phyloP scores from a whole-genome alignment of 208 protist species.

The Tritrichomonas foetus region DNA sequence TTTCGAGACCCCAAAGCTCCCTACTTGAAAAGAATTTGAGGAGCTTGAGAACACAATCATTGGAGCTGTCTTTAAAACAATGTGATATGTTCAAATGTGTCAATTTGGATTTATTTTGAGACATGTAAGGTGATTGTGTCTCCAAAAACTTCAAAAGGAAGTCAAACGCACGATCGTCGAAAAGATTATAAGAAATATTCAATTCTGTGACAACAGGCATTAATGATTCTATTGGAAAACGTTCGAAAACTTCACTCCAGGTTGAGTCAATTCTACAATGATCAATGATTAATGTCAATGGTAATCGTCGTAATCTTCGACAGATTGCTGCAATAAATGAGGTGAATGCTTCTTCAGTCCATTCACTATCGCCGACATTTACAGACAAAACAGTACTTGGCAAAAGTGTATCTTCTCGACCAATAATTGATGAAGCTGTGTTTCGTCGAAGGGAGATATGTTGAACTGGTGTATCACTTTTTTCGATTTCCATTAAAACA shows the following conservation, averaged over 20 bases:
- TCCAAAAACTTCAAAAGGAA: background rate
- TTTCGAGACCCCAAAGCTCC: background rate
- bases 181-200: background rate
- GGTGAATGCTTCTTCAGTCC: background rate
- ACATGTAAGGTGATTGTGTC: background rate
- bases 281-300: background rate
- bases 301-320: background rate
- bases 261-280: background rate
- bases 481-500: background rate
- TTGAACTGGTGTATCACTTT: background rate
- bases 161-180: background rate
- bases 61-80: background rate
- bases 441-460: background rate
- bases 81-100: background rate
- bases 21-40: background rate
- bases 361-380: background rate
- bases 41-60: background rate
- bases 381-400: background rate
- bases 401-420: background rate
- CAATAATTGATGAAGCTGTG: background rate
- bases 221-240: background rate
- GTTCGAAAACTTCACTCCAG: background rate
- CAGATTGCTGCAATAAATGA: background rate
- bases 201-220: background rate
- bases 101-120: background rate